Base-by-base conservation (phyloP, 257 asterid species). In the Forsythia viridissima region DNA sequence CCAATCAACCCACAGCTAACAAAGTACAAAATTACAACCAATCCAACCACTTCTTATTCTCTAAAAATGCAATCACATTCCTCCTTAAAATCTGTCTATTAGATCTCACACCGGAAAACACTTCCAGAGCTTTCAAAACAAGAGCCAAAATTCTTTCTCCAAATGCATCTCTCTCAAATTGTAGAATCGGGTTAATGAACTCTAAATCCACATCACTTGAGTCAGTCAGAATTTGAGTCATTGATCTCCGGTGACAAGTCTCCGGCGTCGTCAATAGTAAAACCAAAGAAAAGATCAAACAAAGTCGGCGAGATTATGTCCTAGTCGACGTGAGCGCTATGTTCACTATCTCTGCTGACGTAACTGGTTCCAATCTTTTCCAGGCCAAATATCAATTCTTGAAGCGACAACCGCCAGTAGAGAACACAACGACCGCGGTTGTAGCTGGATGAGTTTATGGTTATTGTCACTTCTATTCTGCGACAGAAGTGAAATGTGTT, bases 281-380 rank as follows among this genome's bases (percentile, higher is more conserved):
- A 85, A 20, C 82, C 93, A 73, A 79, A 81, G 34, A 91, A 77
- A 10, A 94, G 85, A 66, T 87, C 86, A 43, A 96, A 89, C 0
- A 94, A 82, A 61, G 77, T 84, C 0, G 91, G 82, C 1, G 90
- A 89, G 21, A 76, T 79, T 75, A 57, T 87, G 79, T 80, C 90
- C 41, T 82, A 85, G 15, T 82, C 83, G 30, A 34, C 80, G 0
- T 81, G 87, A 36, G 81, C 87, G 73, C 91, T 88, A 93, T 87
- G 91, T 10, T 94, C 97, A 80, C 96, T 94, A 0, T 96, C 97
- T 88, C 97, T 94, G 89, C 97, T 92, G 73, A 82, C 63, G 76
- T 79, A 81, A 38, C 82, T 88, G 30, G 86, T 87, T 11, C 82
- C 80, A 39, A 67, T 24, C 42, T 69, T 36, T 61, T 74, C 85